Conservation (phyloP, 1,139 yeast genomes). For the Yamadazyma pseudoaaseri region DNA sequence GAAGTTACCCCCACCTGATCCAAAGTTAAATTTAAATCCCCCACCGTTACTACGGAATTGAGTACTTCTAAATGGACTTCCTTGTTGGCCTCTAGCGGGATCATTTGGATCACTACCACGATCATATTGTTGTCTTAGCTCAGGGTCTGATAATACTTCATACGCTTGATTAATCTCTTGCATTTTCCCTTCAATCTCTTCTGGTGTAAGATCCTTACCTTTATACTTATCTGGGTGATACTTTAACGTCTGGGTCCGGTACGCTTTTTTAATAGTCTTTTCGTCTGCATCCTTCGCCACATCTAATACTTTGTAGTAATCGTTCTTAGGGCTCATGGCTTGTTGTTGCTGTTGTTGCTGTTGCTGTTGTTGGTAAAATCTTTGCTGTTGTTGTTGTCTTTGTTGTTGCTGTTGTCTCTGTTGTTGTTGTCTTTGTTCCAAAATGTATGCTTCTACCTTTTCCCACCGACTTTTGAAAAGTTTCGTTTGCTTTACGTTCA, state of each 20-base stretch:
- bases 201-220: constrained; percentile 62
- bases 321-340: constrained; percentile 50
- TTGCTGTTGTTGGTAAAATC: constrained; percentile 41
- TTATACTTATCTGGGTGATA: constrained; percentile 91
- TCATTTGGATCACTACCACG: constrained; percentile 63
- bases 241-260: constrained; percentile 72
- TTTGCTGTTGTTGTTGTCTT: constrained; percentile 29
- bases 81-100: constrained; percentile 22
- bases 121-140: constrained; percentile 66
- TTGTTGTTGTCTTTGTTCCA: constrained; percentile 36
- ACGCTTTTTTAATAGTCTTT: constrained; percentile 76
- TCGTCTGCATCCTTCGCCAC: constrained; percentile 67
- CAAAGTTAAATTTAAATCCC: constrained; percentile 14
- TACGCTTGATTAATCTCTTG: constrained; percentile 93
- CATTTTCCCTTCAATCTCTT: constrained; percentile 79
- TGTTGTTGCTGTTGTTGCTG: constrained; percentile 38
- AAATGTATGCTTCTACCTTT: constrained; percentile 21
- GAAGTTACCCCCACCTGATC: constrained; percentile 8
- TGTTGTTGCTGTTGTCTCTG: constrained; percentile 51
- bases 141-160: constrained; percentile 73
- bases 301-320: constrained; percentile 80
- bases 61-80: constrained; percentile 17
- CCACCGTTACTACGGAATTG: constrained; percentile 7
- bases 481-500: constrained; percentile 39
- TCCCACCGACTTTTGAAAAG: constrained; percentile 30